These are phyloP conservation scores for Caryopteris hybrid DNA, from an alignment of 305 asterid genomes.

Conservation along the genomic window DNA sequence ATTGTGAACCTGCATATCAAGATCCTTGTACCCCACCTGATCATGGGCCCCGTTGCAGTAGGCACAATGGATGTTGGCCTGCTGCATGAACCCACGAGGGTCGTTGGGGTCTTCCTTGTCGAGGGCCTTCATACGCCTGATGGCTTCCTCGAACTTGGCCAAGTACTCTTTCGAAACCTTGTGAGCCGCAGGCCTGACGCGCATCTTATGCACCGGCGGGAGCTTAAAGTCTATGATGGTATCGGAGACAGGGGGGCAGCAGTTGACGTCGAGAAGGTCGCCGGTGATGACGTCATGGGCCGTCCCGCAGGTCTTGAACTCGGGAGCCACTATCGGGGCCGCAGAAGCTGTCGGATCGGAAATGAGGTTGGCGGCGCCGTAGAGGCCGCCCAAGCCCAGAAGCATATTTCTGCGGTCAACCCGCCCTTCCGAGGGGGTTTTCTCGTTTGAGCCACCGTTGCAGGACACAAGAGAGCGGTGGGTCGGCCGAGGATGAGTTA, in stretches of 20 bases:
- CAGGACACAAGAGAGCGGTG: slow-evolving; percentile 26
- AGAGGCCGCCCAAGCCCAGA: slow-evolving; percentile 48
- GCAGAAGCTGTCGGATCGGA: slow-evolving; percentile 19
- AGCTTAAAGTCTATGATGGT: slow-evolving; percentile 22
- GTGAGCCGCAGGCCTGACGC: slow-evolving; percentile 34
- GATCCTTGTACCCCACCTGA: slow-evolving; percentile 24
- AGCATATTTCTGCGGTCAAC: slow-evolving; percentile 49
- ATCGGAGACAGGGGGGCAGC: slow-evolving; percentile 33
- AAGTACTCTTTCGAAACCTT: slow-evolving; percentile 20
- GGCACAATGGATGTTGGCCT: slow-evolving; percentile 52
- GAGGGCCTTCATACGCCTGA: slow-evolving; percentile 34
- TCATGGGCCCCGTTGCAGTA: slow-evolving; percentile 51
- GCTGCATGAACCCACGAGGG: slow-evolving; percentile 47
- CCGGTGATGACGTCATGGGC: not conserved
- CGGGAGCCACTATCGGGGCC: slow-evolving; percentile 25
- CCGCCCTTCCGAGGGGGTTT: slow-evolving; percentile 6
- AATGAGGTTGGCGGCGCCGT: slow-evolving; percentile 34
- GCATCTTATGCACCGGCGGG: slow-evolving; percentile 15
- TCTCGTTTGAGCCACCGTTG: not conserved
- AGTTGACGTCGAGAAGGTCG: slow-evolving; percentile 25
- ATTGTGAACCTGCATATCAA: slow-evolving; percentile 36
- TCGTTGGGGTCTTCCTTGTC: slow-evolving; percentile 30
- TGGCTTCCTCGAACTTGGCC: slow-evolving; percentile 33
- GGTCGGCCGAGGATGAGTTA: slow-evolving; percentile 1
- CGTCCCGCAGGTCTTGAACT: slow-evolving; percentile 17